Base-by-base conservation (phyloP, 1,284 basidiomycete genomes). In the Leccinum pachyderme region DNA sequence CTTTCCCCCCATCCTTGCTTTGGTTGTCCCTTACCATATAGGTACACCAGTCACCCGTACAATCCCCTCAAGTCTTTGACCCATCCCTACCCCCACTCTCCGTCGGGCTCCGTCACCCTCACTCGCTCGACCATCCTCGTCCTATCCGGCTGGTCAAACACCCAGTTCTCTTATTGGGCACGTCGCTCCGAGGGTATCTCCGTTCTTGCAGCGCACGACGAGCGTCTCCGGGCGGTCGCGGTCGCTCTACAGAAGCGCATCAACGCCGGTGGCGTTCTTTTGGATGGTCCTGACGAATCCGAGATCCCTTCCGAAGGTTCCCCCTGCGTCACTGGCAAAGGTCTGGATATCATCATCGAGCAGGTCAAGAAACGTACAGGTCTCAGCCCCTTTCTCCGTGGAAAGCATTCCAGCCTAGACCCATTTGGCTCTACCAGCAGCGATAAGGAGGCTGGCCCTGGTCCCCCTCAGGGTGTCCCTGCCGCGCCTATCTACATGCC, bases 81-180 rank as follows among this genome's bases (percentile, higher is more conserved):
- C 15, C 79, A 79, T 66, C 59, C 64, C 15, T 80, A 71, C 57
- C 56, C 61, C 22, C 63, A 56, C 49, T 71, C 76, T 32, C 77
- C 77, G 22, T 66, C 72, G 11, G 79, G 77, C 39, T 68, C 71
- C 52, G 77, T 79, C 49, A 77, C 71, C 9, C 71, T 79, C 47
- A 80, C 78, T 25, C 75, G 77, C 33, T 72, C 77, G 44, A 76
- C 77, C 41, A 74, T 79, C 46, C 73, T 79, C 51, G 64, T 74
- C 45, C 72, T 79, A 45, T 78, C 76, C 4, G 77, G 77, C 52
- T 79, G 77, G 77, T 80, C 79, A 24, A 80, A 79, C 53, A 79
- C 77, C 5, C 77, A 79, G 56, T 80, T 80, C 51, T 79, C 79
- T 45, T 79, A 79, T 55, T 79, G 77, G 77, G 77, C 77, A 24